Evolutionary conservation across 345 rosid genomes (phyloP).

Genomic region (Salix viminalis): DNA sequence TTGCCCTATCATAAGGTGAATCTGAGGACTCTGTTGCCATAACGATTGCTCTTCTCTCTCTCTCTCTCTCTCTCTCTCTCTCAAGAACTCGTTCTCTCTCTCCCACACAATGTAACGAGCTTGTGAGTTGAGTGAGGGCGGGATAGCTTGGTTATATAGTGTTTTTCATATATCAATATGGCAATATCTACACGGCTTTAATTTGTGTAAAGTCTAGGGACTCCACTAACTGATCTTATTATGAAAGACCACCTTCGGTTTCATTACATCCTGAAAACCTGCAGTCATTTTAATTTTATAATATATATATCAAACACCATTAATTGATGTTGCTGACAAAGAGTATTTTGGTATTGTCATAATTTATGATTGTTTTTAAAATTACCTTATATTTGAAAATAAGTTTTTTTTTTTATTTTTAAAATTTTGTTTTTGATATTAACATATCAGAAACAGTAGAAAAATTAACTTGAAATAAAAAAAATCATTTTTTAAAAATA

Average conservation of each 20-base stretch:
- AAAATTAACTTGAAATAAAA: too few relatives aligned
- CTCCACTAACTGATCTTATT: constrained; percentile 24
- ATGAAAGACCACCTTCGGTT: neutral
- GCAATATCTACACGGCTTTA: constrained; percentile 14
- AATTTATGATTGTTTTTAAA: too few relatives aligned
- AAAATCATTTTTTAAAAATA: too few relatives aligned
- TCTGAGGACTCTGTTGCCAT: neutral
- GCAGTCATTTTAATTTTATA: neutral
- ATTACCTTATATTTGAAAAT: too few relatives aligned
- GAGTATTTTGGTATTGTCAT: too few relatives aligned
- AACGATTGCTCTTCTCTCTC: neutral
- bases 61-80: neutral
- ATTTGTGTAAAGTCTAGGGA: constrained; percentile 23
- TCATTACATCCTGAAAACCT: neutral
- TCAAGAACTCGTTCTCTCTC: neutral
- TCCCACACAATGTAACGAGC: neutral
- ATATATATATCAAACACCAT: neutral
- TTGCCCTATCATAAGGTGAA: constrained; percentile 12
- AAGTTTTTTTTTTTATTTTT: too few relatives aligned
- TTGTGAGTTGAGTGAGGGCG: neutral
- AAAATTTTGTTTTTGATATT: too few relatives aligned
- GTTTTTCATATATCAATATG: neutral
- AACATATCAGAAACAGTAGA: too few relatives aligned
- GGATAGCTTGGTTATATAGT: neutral
- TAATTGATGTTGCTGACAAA: neutral